Evolutionary conservation across 2,329 filamentous ascomycete genomes (phyloP), one percentile per base, ranked within the genome.

Genomic region (Colletotrichum eremochloae): DNA sequence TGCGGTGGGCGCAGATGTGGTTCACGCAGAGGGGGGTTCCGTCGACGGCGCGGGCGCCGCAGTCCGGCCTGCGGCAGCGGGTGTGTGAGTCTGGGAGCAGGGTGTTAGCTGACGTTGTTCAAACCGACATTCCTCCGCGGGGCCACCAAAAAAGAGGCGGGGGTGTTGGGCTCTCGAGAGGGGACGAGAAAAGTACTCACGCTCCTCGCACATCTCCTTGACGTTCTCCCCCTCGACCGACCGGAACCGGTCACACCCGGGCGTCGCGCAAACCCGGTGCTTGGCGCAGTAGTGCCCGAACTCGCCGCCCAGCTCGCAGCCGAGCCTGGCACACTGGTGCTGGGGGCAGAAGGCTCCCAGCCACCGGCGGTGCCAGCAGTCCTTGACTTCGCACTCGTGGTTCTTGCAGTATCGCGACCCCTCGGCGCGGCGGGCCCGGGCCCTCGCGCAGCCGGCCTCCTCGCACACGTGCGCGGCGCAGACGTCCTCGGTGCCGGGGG

Each of bases 281-380:
- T 33, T 67, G 12, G 74, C 69, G 20, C 79, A 80, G 68, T 76
- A 75, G 15, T 75, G 72, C 1, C 46, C 53, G 48, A 60, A 60
- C 33, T 67, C 61, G n/a, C 72, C 67, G 6, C 52, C 69, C 12
- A 73, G 75, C 66, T 78, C 77, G 55, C 79, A 80, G 12, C 75
- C 78, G 52, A 75, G 77, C 36, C 74, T 62, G 0, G 73, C 74
- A 38, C 79, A 80, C 73, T 79, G 73, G 44, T 80, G 79, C 58
- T 74, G 72, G 8, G 72, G 71, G 44, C 79, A 80, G 44, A 73
- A 77, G 8, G 74, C 71, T 2, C 73, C 74, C 7, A 74, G 74
- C 63, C 75, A 61, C 58, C 65, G 76, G 48, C 68, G 76, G 68
- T 74, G 72, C 29, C 58, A 63, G 50, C 79, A 81, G 18, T 72